phyloP scores from a whole-genome alignment of 257 asterid genomes.

The Ophiorrhiza pumila region DNA sequence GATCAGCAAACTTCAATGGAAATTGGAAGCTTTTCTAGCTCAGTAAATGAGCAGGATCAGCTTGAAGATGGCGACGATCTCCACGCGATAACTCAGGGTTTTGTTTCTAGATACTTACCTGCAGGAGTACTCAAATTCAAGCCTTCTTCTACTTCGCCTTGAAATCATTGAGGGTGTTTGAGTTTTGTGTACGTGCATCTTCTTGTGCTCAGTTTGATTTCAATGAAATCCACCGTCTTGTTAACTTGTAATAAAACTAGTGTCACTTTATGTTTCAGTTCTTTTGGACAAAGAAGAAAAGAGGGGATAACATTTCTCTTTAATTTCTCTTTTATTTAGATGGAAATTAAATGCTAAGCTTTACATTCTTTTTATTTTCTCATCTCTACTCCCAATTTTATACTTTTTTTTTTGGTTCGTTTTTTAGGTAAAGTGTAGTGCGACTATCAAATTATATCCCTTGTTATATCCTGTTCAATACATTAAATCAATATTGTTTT shows the following conservation, averaged over 20 bases:
- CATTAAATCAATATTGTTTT: too few relatives aligned
- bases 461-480: too few relatives aligned
- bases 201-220: neutral
- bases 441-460: too few relatives aligned
- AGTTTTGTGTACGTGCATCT: neutral
- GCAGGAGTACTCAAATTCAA: slow-evolving; percentile 38
- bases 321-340: too few relatives aligned
- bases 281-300: neutral
- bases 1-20: slow-evolving; percentile 26
- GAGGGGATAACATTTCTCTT: neutral
- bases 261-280: neutral
- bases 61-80: slow-evolving; percentile 36
- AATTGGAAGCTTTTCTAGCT: slow-evolving; percentile 31
- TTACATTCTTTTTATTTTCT: too few relatives aligned
- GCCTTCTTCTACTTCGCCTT: slow-evolving; percentile 37
- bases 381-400: too few relatives aligned
- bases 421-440: too few relatives aligned
- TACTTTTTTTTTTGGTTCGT: too few relatives aligned
- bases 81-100: slow-evolving; percentile 48
- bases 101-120: slow-evolving; percentile 52
- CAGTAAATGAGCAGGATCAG: slow-evolving; percentile 24
- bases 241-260: neutral
- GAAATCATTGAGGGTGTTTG: neutral
- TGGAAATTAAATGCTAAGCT: too few relatives aligned
- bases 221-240: neutral